Base-by-base conservation (phyloP, 352 stramenopile species). In the Globisporangium cederbergense region DNA sequence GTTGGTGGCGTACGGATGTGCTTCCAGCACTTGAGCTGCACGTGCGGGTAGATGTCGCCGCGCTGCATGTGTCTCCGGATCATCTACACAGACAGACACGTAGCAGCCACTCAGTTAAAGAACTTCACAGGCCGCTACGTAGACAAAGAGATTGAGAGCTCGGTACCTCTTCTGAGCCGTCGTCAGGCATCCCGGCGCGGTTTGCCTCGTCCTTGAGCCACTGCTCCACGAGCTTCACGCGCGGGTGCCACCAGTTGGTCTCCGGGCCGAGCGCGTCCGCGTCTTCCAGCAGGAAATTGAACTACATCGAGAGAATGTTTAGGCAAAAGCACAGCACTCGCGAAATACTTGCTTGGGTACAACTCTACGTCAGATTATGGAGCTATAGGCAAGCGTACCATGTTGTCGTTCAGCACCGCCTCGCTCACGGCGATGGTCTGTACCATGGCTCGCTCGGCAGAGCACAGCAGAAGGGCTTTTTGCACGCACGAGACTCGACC, bases 1-100 rank as follows among this genome's bases (percentile, higher is more conserved):
- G 11, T 47, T 20, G 13, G 4, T 0, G 62, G 62, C 75, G 38
- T 78, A 89, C 79, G 14, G 34, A 92, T 90, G 54, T 94, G 76
- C 28, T 83, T 86, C 86, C 83, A 94, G 64, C 86, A 94, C 61
- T 90, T 91, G 68, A 77, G 66, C 57, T 89, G 81, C 34, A 68
- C 72, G 38, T 76, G 68, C 25, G 83, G 72, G 51, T 91, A 85
- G 16, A 89, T 81, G 28, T 90, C 82, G 36, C 86, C 83, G 2
- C 86, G 81, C 42, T 91, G 79, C 47, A 94, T 83, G 52, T 86
- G 77, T 30, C 71, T 68, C 1, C 76, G 81, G 51, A 91, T 85
- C 70, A 89, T 89, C 85, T 93, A 9, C 18, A 34, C 30, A 50
- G 0, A 22, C 7, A 59, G 0, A 38, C 16, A 36, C 22, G n/a